Evolutionary conservation across 1,139 yeast genomes (phyloP), one percentile per base, ranked within the genome.

Genomic region (Debaryomyces singareniensis): DNA sequence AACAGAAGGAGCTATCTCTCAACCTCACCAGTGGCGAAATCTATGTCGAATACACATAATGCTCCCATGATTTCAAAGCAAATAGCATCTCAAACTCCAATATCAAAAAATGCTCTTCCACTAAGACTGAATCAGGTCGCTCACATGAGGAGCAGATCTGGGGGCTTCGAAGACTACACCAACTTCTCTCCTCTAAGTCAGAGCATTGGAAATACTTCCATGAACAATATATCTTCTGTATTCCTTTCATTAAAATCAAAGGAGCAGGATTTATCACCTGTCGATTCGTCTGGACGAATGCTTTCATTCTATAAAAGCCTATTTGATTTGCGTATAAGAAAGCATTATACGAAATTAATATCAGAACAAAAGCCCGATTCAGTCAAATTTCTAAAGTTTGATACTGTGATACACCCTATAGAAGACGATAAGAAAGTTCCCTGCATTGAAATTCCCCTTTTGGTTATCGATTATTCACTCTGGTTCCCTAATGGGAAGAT

Each of bases 401-500:
- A 44, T 1, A 40, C 55, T 4, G 45, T 67, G 4, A 49, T 66
- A 9, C 69, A 61, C 31, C 68, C 69, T 2, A 54, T 65, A 10
- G 53, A 58, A 3, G 49, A 58, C 32, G 70, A 66, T 38, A 61
- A 58, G 34, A 44, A 51, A 20, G 61, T 65, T 3, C 71, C 72
- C 3, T 58, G 66, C 4, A 57, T 66, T 11, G 65, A 57, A 29
- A 54, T 62, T 3, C 69, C 72, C 1, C 39, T 61, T 15, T 39
- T 55, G 24, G 46, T 47, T 6, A 40, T 67, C 29, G 68, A 67
- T 39, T 44, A 66, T 27, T 52, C 66, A 1, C 37, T 41, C 22
- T 53, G 58, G 40, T 44, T 54, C 4, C 43, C 44, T 11, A 61
- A 60, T 39, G 76, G 78, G 2, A 60, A 73, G 35, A 49, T 73